These are phyloP conservation scores for Bryoglossum gracile DNA, from an alignment of 495 filamentous ascomycete genomes.

Conservation along the genomic window DNA sequence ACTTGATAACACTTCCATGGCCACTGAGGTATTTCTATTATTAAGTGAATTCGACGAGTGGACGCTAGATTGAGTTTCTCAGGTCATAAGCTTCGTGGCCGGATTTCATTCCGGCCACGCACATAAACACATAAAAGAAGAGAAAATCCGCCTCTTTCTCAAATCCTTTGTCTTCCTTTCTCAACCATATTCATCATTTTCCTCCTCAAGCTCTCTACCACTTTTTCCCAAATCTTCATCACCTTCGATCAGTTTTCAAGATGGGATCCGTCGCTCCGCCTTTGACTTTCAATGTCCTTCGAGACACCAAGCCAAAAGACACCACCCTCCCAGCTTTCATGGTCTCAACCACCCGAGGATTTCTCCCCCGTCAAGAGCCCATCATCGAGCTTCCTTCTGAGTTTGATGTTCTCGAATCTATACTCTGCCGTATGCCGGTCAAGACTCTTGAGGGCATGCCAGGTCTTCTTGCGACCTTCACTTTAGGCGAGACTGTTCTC, in stretches of 20 bases:
- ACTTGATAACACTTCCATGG: background rate
- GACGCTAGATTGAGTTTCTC: constrained; percentile 2
- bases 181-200: background rate
- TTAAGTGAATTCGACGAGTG: constrained; percentile 17
- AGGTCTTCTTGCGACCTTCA: constrained; percentile 66
- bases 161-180: constrained; percentile 13
- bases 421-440: constrained; percentile 71
- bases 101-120: constrained; percentile 24
- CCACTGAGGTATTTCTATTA: constrained; percentile 15
- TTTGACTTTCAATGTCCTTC: constrained; percentile 41
- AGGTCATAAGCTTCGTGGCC: constrained; percentile 21
- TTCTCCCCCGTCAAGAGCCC: constrained; percentile 61
- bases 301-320: constrained; percentile 52
- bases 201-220: background rate
- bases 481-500: constrained; percentile 60
- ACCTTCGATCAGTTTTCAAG: constrained; percentile 5
- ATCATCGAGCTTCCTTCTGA: constrained; percentile 53
- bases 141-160: constrained; percentile 11
- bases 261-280: constrained; percentile 24
- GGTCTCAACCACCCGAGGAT: constrained; percentile 77
- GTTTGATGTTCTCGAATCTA: constrained; percentile 59
- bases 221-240: background rate
- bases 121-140: constrained; percentile 17
- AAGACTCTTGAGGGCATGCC: constrained; percentile 58
- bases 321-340: constrained; percentile 70